Percentiles rank a stretch among this genome's conserved stretches.
phyloP scores from a whole-genome alignment of 805 yeast species.

The Torulaspora indica region DNA sequence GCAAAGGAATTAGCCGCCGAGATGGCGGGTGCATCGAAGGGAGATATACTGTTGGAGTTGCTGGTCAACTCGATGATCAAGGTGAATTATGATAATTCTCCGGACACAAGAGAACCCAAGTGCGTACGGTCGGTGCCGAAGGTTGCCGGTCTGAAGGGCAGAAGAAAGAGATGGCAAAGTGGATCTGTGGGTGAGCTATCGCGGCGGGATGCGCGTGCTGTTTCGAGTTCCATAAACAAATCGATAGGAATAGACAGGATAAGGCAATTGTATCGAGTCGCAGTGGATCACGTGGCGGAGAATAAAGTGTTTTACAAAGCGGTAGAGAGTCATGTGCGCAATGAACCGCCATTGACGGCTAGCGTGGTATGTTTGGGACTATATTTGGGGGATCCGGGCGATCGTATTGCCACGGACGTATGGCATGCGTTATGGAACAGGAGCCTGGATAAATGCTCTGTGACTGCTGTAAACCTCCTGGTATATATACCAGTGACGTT shows the following conservation, averaged over 20 bases:
- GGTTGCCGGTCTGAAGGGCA: neutral
- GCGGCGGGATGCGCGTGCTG: neutral
- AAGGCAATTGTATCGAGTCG: neutral
- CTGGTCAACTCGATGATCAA: slow-evolving; percentile 22
- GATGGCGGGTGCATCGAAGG: slow-evolving; percentile 1
- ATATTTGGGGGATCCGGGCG: slow-evolving; percentile 1
- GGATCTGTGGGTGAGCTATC: neutral
- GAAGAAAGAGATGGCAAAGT: neutral
- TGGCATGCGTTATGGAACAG: slow-evolving; percentile 16
- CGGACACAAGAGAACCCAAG: neutral
- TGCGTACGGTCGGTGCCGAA: neutral
- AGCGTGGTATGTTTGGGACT: slow-evolving; percentile 6
- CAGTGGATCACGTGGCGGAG: neutral
- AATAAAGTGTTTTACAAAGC: neutral
- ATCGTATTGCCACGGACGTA: slow-evolving; percentile 1
- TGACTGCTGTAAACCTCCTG: slow-evolving; percentile 6
- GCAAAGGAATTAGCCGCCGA: neutral
- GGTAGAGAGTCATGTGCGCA: neutral
- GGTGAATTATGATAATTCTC: slow-evolving; percentile 4
- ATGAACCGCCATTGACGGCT: neutral
- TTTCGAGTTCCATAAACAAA: neutral
- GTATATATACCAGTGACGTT: slow-evolving; percentile 1
- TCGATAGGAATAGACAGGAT: neutral
- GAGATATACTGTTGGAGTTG: slow-evolving; percentile 14
- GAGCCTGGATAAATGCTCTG: slow-evolving; percentile 3